Evolutionary conservation across 2,329 filamentous ascomycete genomes (phyloP).

Genomic region (Colletotrichum orchidophilum): DNA sequence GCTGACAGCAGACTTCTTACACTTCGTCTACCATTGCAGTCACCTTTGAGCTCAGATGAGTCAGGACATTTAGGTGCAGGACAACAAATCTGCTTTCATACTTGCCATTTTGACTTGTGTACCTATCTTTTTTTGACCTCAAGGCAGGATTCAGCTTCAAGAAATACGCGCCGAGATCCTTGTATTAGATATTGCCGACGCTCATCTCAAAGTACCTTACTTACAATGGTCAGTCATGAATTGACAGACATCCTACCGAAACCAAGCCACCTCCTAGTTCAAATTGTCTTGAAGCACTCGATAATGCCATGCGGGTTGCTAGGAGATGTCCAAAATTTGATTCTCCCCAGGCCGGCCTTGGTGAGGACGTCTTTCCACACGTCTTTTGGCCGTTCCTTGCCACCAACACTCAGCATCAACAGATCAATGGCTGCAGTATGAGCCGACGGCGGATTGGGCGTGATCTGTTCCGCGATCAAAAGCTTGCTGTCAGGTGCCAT

Average conservation of each 20-base stretch:
- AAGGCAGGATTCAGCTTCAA: too few species aligned
- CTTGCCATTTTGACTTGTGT: too few species aligned
- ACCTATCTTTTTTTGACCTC: too few species aligned
- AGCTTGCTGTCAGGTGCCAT: not conserved
- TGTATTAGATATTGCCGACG: too few species aligned
- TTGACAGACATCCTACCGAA: not conserved
- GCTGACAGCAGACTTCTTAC: too few species aligned
- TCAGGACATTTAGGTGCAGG: too few species aligned
- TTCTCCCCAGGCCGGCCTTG: not conserved
- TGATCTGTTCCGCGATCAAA: not conserved
- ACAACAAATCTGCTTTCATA: too few species aligned
- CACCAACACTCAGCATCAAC: not conserved
- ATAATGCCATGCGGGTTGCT: not conserved
- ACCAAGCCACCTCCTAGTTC: not conserved
- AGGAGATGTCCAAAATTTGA: not conserved
- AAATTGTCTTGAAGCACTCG: not conserved
- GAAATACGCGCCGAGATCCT: too few species aligned
- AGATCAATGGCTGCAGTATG: not conserved
- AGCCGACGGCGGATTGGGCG: not conserved
- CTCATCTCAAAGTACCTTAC: not conserved
- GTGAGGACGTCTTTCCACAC: not conserved
- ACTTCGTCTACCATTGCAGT: too few species aligned
- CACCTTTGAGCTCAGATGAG: too few species aligned
- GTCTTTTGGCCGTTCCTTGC: not conserved
- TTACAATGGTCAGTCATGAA: not conserved